Evolutionary conservation across 441 rosid species (phyloP).

Genomic region (Erodium trifolium): DNA sequence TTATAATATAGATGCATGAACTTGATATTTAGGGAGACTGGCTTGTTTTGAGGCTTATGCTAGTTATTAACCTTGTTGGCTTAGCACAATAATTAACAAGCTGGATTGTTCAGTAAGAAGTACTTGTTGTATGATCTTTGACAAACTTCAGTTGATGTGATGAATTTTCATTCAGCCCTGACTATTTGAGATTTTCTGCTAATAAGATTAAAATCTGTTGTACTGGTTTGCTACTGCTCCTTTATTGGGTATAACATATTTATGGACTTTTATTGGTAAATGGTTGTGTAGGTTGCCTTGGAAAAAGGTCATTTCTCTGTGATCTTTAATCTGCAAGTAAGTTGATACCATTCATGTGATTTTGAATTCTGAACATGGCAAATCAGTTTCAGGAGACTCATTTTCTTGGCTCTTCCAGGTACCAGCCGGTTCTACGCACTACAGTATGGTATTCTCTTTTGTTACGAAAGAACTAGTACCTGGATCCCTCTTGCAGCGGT

Average conservation of each 20-base stretch:
- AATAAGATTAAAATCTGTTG: neutral
- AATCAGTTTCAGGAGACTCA: neutral
- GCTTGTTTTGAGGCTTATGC: neutral
- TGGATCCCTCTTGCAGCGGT: conserved; percentile 92
- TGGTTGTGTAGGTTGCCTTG: conserved; percentile 64
- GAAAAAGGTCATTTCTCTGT: conserved; percentile 84
- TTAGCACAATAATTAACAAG: neutral
- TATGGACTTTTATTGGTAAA: neutral
- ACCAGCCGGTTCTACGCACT: conserved; percentile 80
- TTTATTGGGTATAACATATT: neutral
- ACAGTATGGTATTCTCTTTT: conserved; percentile 96
- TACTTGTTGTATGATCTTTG: neutral
- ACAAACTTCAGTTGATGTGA: neutral
- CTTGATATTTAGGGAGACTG: neutral
- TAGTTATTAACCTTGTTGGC: neutral
- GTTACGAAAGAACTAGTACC: conserved; percentile 62
- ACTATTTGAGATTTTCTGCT: neutral
- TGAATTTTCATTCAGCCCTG: neutral
- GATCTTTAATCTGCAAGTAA: conserved; percentile 88
- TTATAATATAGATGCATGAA: neutral
- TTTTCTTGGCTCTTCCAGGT: conserved; percentile 41
- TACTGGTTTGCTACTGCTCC: neutral
- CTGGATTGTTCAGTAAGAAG: neutral
- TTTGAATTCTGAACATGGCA: conserved; percentile 10
- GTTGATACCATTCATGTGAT: conserved; percentile 26